A percentile compares a stretch with the other conserved stretches of the same genome.
Evolutionary conservation across 2,329 filamentous ascomycete species (phyloP).

Genomic region (Periconia sp.): DNA sequence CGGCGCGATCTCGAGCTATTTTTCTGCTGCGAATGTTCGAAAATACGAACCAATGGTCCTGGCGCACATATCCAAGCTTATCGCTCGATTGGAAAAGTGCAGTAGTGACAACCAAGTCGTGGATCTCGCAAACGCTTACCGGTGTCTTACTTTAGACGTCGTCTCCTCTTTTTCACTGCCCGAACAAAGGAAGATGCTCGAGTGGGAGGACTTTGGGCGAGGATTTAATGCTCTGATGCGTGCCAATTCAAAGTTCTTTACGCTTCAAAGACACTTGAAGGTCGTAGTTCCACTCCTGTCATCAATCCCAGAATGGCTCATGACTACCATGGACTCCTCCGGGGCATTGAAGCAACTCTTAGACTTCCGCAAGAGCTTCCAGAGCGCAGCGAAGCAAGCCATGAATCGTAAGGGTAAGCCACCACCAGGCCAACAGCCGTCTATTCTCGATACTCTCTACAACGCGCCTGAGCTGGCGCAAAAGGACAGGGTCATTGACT

Average conservation of each 20-base stretch:
- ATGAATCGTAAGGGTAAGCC: not conserved
- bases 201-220: not conserved
- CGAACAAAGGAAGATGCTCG: not conserved
- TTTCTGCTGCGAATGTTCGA: not conserved
- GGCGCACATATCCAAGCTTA: not conserved
- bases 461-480: not conserved
- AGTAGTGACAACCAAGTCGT: not conserved
- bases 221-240: not conserved
- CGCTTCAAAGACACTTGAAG: slow-evolving; percentile 1
- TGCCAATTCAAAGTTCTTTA: not conserved
- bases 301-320: not conserved
- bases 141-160: slow-evolving; percentile 1
- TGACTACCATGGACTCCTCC: not conserved
- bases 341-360: not conserved
- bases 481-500: not conserved
- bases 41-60: slow-evolving; percentile 1
- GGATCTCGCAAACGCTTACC: slow-evolving; percentile 4
- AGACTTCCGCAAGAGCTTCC: not conserved
- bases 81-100: not conserved
- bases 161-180: slow-evolving; percentile 1
- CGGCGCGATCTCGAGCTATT: not conserved
- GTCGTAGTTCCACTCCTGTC: not conserved
- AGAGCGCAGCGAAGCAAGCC: not conserved
- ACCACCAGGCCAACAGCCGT: not conserved
- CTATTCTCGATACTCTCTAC: slow-evolving; percentile 1